Evolutionary conservation across 2,329 filamentous ascomycete species (phyloP).

Genomic region (Aspergillaceae sp.): DNA sequence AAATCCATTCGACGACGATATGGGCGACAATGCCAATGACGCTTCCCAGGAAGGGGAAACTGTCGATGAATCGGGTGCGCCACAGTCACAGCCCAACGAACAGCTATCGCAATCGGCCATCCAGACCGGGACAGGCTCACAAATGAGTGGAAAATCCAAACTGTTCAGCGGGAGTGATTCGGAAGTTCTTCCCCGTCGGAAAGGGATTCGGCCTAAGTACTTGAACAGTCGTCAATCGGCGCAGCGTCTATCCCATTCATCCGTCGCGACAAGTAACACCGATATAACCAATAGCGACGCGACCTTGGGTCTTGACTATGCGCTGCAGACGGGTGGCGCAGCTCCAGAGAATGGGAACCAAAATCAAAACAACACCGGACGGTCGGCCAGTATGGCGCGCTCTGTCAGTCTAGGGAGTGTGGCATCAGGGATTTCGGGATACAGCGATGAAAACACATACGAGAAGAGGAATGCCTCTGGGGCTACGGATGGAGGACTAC

Average conservation of each 20-base stretch:
- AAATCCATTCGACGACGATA: constrained; percentile 24
- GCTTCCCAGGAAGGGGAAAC: constrained; percentile 13
- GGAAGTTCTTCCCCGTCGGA: constrained; percentile 15
- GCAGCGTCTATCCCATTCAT: constrained; percentile 52
- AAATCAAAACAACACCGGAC: constrained; percentile 12
- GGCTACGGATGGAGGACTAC: constrained; percentile 41
- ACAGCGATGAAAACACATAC: constrained; percentile 42
- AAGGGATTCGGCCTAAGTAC: constrained; percentile 46
- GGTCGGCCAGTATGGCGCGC: constrained; percentile 51
- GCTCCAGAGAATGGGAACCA: constrained; percentile 40
- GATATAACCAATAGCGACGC: constrained; percentile 61
- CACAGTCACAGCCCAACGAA: constrained; percentile 6
- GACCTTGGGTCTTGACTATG: constrained; percentile 69
- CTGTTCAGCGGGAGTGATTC: constrained; percentile 17
- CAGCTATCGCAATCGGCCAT: constrained; percentile 12
- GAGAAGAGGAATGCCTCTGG: constrained; percentile 34
- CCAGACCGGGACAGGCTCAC: constrained; percentile 12
- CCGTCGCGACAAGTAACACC: constrained; percentile 45
- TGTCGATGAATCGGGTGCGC: constrained; percentile 13
- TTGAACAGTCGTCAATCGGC: constrained; percentile 48
- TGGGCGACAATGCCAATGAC: constrained; percentile 15
- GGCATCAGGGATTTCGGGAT: constrained; percentile 59
- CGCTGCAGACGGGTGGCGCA: constrained; percentile 72
- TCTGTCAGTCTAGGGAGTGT: constrained; percentile 85
- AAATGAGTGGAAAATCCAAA: constrained; percentile 15